phyloP scores from a whole-genome alignment of 2,329 filamentous ascomycete genomes.

The Trichoderma guizhouense region DNA sequence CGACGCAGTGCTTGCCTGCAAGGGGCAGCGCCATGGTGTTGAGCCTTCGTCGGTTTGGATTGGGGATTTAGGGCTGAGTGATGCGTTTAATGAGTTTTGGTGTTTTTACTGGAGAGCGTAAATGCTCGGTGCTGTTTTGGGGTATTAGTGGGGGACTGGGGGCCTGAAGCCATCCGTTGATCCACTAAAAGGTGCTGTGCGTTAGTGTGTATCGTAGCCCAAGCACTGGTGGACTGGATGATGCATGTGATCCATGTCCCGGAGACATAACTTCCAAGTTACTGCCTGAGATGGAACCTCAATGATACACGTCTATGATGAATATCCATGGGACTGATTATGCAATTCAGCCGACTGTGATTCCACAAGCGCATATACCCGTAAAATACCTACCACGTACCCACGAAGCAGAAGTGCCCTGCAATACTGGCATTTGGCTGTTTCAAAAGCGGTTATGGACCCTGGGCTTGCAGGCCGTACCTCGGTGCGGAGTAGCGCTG shows the following conservation, averaged over 20 bases:
- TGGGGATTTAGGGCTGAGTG: background rate
- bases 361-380: background rate
- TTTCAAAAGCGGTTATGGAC: background rate
- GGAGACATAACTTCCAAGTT: background rate
- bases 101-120: background rate
- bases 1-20: conserved; percentile 51
- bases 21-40: conserved; percentile 34
- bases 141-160: background rate
- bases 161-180: background rate
- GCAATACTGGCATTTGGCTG: background rate
- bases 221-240: background rate
- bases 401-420: background rate
- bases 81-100: background rate
- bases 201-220: background rate
- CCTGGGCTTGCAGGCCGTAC: background rate
- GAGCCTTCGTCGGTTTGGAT: background rate
- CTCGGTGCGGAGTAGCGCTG: conserved; percentile 9
- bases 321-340: background rate
- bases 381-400: background rate
- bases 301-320: background rate
- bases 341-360: background rate
- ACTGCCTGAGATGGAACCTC: background rate
- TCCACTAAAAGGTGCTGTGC: background rate
- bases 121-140: background rate
- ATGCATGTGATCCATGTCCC: background rate